Evolutionary conservation across 2,329 filamentous ascomycete genomes (phyloP).

Genomic region (Xylaria multiplex): DNA sequence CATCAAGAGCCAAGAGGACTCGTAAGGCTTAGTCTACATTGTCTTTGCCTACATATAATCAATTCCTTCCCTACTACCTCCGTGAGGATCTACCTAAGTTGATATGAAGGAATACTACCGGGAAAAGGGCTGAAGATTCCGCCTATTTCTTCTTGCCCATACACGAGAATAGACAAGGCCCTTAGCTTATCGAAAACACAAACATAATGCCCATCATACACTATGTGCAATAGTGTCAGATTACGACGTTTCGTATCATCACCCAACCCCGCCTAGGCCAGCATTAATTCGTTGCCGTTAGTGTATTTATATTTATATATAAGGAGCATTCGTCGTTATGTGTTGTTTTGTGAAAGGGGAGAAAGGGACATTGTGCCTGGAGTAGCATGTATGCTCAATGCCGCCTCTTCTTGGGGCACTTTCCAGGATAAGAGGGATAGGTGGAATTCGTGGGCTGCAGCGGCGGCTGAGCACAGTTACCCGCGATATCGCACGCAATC

Average conservation of each 20-base stretch:
- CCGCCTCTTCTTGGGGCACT: constrained; percentile 22
- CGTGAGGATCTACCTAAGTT: too few relatives aligned
- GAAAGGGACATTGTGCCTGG: neutral
- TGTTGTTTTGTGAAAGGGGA: neutral
- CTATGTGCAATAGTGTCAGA: too few relatives aligned
- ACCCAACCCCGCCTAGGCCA: neutral
- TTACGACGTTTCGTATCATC: neutral
- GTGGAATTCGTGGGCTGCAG: constrained; percentile 15
- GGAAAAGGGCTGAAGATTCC: too few relatives aligned
- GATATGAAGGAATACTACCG: too few relatives aligned
- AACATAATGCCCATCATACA: neutral
- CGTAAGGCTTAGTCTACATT: too few relatives aligned
- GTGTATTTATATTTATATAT: constrained; percentile 14
- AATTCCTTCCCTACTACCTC: too few relatives aligned
- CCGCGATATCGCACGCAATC: constrained; percentile 36
- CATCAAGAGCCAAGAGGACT: too few relatives aligned
- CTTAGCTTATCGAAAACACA: neutral
- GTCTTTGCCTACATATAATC: too few relatives aligned
- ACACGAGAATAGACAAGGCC: neutral
- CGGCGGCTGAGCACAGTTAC: constrained; percentile 32
- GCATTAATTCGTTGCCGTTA: neutral
- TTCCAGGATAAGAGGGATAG: constrained; percentile 15
- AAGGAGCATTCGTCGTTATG: neutral
- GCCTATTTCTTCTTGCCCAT: too few relatives aligned
- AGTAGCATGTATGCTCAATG: neutral